phyloP scores from a whole-genome alignment of 1,139 yeast genomes.

The Kluyveromyces sp. region DNA sequence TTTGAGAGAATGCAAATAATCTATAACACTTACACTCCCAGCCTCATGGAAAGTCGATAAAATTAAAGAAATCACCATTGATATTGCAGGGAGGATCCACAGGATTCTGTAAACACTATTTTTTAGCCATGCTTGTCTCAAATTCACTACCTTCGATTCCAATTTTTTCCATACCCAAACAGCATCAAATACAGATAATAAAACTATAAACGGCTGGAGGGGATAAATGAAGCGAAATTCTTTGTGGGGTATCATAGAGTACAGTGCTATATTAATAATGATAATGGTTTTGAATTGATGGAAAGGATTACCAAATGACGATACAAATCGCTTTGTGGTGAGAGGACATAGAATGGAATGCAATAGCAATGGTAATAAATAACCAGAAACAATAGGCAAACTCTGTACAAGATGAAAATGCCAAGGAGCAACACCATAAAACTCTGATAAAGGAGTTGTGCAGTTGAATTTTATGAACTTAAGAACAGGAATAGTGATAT shows the following conservation, averaged over 20 bases:
- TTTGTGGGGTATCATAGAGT: constrained; percentile 70
- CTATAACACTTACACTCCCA: constrained; percentile 69
- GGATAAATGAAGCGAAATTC: constrained; percentile 91
- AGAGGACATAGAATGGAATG: constrained; percentile 28
- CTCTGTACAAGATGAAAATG: constrained; percentile 81
- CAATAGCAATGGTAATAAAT: constrained; percentile 54
- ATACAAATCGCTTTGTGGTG: constrained; percentile 1
- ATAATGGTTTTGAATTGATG: constrained; percentile 27
- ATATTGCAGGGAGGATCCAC: constrained; percentile 20
- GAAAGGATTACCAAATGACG: constrained; percentile 11
- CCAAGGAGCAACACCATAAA: constrained; percentile 83
- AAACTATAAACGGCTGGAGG: constrained; percentile 63
- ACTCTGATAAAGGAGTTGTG: constrained; percentile 60
- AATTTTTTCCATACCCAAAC: constrained; percentile 9
- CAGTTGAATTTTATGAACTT: constrained; percentile 74
- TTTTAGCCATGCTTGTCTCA: background rate
- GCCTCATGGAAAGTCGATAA: constrained; percentile 54
- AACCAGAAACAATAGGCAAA: constrained; percentile 64
- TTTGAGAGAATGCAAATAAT: constrained; percentile 41
- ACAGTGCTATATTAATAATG: constrained; percentile 40
- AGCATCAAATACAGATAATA: constrained; percentile 33
- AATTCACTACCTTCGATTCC: background rate
- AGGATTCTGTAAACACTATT: background rate
- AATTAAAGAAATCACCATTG: constrained; percentile 34
- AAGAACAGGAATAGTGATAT: constrained; percentile 52